phyloP scores from a whole-genome alignment of 31 red algal species.

The Asparagopsis taxiformis region DNA sequence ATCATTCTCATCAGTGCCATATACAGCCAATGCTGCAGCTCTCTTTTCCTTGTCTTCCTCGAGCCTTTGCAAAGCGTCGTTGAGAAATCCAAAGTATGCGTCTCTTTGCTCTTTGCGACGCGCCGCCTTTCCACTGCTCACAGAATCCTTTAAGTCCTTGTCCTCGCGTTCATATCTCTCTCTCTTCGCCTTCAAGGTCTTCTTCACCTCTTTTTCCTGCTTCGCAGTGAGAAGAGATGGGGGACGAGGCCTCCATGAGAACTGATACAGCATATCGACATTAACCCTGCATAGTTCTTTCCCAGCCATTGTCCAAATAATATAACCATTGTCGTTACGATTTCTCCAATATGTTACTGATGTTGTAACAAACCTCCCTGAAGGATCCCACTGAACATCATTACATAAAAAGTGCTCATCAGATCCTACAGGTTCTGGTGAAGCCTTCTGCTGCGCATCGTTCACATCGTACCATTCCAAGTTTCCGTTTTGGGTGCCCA shows the following conservation, averaged over 20 bases:
- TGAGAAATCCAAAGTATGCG: constrained; percentile 64
- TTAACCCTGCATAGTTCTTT: constrained; percentile 61
- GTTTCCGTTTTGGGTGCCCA: constrained; percentile 75
- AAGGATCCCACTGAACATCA: constrained; percentile 91
- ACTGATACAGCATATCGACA: constrained; percentile 85
- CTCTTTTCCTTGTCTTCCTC: constrained; percentile 53
- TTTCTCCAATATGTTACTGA: constrained; percentile 70
- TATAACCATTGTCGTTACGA: constrained; percentile 87
- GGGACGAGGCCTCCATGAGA: constrained; percentile 89
- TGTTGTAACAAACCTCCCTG: constrained; percentile 83
- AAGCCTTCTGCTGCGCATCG: constrained; percentile 54
- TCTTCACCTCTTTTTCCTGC: constrained; percentile 77
- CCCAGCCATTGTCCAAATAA: constrained; percentile 92
- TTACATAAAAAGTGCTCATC: constrained; percentile 87
- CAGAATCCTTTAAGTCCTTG: constrained; percentile 74
- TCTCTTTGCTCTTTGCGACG: constrained; percentile 73
- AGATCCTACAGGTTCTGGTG: constrained; percentile 72
- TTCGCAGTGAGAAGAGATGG: constrained; percentile 68
- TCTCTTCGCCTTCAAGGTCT: constrained; percentile 72
- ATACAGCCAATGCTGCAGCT: constrained; percentile 18
- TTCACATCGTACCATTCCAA: constrained; percentile 91
- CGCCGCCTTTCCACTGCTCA: constrained; percentile 85
- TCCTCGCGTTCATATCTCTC: constrained; percentile 91
- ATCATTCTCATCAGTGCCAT: constrained; percentile 47
- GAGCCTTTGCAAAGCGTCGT: constrained; percentile 34